A percentile compares a stretch with the other conserved stretches of the same genome.
phyloP scores from a whole-genome alignment of 768 basidiomycete species.

The Gyrodon lividus region DNA sequence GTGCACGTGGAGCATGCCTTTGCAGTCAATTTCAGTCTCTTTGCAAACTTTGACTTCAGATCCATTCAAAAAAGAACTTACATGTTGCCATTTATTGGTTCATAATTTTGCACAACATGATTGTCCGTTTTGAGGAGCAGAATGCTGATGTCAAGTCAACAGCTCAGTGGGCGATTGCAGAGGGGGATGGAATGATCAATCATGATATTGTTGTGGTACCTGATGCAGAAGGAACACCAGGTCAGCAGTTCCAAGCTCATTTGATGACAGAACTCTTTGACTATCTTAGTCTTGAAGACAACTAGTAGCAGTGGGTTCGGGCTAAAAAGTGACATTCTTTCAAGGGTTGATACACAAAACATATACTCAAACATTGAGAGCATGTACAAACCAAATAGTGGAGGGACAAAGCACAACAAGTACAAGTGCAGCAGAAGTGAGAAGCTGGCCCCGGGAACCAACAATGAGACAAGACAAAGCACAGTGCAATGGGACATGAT shows the following conservation, averaged over 20 bases:
- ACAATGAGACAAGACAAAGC: too few relatives aligned
- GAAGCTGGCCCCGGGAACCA: too few relatives aligned
- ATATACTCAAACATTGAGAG: too few relatives aligned
- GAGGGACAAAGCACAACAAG: too few relatives aligned
- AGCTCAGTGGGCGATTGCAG: background rate
- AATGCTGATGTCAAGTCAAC: background rate
- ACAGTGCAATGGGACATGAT: too few relatives aligned
- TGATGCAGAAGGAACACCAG: background rate
- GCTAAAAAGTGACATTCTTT: background rate
- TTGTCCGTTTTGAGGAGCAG: background rate
- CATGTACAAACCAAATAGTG: too few relatives aligned
- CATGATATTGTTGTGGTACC: background rate
- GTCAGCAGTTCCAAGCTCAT: background rate
- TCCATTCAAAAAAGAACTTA: background rate
- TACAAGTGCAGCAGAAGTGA: too few relatives aligned
- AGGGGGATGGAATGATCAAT: background rate
- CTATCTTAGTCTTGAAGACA: background rate
- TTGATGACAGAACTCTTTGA: background rate
- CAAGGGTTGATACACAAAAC: background rate
- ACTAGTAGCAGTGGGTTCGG: too few relatives aligned
- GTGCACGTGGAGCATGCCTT: background rate
- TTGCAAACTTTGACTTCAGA: background rate
- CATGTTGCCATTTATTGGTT: background rate
- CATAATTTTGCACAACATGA: background rate
- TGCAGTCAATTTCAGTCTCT: background rate